phyloP scores from a whole-genome alignment of 306 rosid species.

The Glycyrrhiza uralensis region DNA sequence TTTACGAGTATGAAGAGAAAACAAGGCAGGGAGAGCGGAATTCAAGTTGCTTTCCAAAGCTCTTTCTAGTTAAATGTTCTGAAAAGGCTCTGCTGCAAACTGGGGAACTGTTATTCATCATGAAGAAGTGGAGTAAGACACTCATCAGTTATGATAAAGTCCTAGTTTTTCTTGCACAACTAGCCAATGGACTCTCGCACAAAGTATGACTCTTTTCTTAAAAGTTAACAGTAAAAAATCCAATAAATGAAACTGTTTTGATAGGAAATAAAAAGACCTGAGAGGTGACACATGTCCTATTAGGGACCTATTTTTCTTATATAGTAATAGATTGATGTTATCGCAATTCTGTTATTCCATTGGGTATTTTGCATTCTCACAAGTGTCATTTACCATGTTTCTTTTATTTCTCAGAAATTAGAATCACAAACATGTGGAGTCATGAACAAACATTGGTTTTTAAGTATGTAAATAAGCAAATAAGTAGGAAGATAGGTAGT shows the following conservation, averaged over 20 bases:
- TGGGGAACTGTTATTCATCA: slow-evolving; percentile 23
- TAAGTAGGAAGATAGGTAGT: background rate
- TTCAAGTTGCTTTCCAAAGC: slow-evolving; percentile 35
- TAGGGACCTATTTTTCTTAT: too few species aligned
- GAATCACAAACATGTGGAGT: too few species aligned
- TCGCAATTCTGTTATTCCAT: background rate
- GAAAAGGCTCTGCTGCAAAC: slow-evolving; percentile 33
- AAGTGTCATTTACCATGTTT: background rate
- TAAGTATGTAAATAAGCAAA: background rate
- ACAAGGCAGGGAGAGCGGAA: slow-evolving; percentile 12
- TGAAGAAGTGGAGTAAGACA: slow-evolving; percentile 13
- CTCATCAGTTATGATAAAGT: background rate
- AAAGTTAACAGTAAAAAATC: too few species aligned
- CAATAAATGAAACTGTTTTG: too few species aligned
- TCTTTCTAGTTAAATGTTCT: slow-evolving; percentile 22
- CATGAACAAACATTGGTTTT: too few species aligned
- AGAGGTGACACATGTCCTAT: too few species aligned
- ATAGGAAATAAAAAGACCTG: too few species aligned
- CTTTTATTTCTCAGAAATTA: slow-evolving; percentile 8
- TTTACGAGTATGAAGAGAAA: slow-evolving; percentile 38
- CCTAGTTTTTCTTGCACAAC: background rate
- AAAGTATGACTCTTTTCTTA: too few species aligned
- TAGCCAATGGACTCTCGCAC: too few species aligned
- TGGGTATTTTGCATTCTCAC: background rate
- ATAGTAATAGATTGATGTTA: too few species aligned